Percentiles rank a stretch among this genome's conserved stretches.
Conservation (phyloP, 2,329 filamentous ascomycete genomes). For the Penicillium verrucosum region DNA sequence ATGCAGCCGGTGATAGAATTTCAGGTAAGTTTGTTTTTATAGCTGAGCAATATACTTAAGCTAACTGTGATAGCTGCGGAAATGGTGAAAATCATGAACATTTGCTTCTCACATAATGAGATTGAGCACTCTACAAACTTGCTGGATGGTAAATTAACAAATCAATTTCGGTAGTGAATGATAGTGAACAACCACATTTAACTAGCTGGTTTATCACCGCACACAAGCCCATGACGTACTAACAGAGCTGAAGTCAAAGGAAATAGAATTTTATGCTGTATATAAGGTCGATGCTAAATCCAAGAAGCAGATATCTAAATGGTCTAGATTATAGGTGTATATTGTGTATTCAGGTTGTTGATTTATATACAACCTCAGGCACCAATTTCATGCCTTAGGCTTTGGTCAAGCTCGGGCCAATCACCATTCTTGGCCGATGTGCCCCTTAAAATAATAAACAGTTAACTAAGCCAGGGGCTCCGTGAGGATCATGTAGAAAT, state of each 20-base stretch:
- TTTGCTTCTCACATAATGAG: conserved; percentile 23
- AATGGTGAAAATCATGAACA: conserved; percentile 23
- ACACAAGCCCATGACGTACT: no score
- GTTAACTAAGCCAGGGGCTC: background rate
- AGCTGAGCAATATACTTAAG: background rate
- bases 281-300: background rate
- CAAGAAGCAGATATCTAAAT: background rate
- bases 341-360: background rate
- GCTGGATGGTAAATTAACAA: background rate
- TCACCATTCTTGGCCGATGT: background rate
- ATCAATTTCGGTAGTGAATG: background rate
- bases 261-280: background rate
- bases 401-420: background rate
- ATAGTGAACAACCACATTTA: background rate
- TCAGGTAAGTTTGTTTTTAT: conserved; percentile 11
- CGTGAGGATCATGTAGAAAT: conserved; percentile 7
- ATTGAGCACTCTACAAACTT: conserved; percentile 9
- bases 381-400: background rate
- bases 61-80: conserved; percentile 19
- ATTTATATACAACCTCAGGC: background rate
- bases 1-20: conserved; percentile 11
- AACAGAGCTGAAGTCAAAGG: background rate
- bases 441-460: background rate
- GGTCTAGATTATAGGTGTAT: background rate
- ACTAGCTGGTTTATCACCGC: no score